Percentiles rank a stretch among this genome's conserved stretches.
Evolutionary conservation across 495 filamentous ascomycete genomes (phyloP).

Genomic region (Cladorrhinum samala): DNA sequence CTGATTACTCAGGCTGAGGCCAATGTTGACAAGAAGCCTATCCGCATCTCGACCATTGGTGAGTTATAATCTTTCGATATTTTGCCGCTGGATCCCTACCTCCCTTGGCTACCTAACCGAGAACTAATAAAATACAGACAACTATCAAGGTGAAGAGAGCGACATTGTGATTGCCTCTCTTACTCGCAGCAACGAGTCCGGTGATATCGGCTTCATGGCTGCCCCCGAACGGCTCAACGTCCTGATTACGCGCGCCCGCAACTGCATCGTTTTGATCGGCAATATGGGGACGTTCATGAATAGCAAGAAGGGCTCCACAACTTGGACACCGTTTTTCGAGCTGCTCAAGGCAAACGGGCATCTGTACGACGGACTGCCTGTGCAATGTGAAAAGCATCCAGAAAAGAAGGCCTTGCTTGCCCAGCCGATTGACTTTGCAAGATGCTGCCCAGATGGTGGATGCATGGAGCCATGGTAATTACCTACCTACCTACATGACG

Average conservation of each 20-base stretch:
- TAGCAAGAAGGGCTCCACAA: constrained; percentile 51
- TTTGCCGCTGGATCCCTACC: too few species aligned
- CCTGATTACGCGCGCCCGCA: constrained; percentile 61
- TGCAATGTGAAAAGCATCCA: constrained; percentile 63
- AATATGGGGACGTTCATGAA: constrained; percentile 62
- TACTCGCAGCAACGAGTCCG: constrained; percentile 57
- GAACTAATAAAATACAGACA: constrained; percentile 43
- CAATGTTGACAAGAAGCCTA: constrained; percentile 41
- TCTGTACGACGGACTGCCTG: constrained; percentile 64
- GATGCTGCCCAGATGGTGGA: constrained; percentile 65
- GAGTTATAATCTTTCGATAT: neutral
- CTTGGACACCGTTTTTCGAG: constrained; percentile 57
- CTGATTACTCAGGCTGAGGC: constrained; percentile 51
- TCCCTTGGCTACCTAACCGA: neutral
- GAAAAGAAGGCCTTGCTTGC: constrained; percentile 40
- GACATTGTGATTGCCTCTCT: constrained; percentile 65
- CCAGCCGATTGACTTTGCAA: constrained; percentile 51
- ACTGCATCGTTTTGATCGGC: constrained; percentile 65
- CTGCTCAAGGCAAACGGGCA: constrained; percentile 47
- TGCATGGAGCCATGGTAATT: constrained; percentile 60
- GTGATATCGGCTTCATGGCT: constrained; percentile 72
- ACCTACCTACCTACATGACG: too few species aligned
- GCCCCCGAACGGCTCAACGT: constrained; percentile 66
- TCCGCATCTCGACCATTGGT: constrained; percentile 65
- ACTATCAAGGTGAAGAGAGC: constrained; percentile 77